Conservation (phyloP, 2,329 filamentous ascomycete species). For the Colletotrichum sp. region DNA sequence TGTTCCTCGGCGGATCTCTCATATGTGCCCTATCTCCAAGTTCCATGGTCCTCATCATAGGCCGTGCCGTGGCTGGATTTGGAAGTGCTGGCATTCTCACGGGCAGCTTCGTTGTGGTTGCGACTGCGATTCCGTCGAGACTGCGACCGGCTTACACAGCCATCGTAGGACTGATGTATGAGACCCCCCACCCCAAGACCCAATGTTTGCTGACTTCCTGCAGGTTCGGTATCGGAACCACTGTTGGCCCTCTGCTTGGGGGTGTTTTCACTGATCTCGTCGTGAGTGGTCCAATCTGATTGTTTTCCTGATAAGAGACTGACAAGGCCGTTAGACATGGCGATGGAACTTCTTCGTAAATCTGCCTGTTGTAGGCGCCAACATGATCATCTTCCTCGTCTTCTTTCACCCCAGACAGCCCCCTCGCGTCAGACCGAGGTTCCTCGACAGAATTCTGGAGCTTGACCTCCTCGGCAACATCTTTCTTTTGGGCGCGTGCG, state of each 20-base stretch:
- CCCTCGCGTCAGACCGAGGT: conserved; percentile 24
- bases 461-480: conserved; percentile 43
- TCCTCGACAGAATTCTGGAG: conserved; percentile 29
- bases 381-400: conserved; percentile 27
- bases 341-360: conserved; percentile 24
- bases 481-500: conserved; percentile 46
- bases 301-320: neutral
- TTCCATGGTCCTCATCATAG: conserved; percentile 8
- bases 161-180: conserved; percentile 35
- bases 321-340: conserved; percentile 23
- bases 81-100: conserved; percentile 30
- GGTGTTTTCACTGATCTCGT: conserved; percentile 39
- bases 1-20: conserved; percentile 9
- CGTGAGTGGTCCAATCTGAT: conserved; percentile 23
- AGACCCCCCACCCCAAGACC: neutral
- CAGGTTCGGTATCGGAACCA: conserved; percentile 38
- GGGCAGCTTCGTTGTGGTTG: conserved; percentile 37
- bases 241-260: conserved; percentile 37
- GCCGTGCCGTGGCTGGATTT: conserved; percentile 15
- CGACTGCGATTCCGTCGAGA: conserved; percentile 30
- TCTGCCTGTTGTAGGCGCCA: conserved; percentile 31
- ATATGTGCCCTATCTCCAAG: conserved; percentile 11
- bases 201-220: neutral
- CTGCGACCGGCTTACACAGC: conserved; percentile 34
- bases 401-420: conserved; percentile 28